A percentile compares a stretch with the other conserved stretches of the same genome.
Conservation (phyloP, 306 rosid species). For the Gastrolobium bilobum region DNA sequence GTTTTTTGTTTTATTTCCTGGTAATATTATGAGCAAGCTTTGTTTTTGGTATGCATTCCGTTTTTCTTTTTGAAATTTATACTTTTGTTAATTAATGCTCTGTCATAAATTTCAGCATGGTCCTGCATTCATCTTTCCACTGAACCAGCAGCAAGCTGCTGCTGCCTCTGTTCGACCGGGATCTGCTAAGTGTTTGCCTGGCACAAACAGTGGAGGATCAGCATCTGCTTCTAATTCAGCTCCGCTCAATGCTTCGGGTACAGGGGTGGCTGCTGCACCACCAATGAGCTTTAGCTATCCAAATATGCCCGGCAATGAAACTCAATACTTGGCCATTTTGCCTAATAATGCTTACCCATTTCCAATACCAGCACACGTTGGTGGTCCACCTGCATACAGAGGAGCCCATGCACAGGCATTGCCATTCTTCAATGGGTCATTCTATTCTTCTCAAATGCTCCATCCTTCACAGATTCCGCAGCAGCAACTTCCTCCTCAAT, state of each 20-base stretch:
- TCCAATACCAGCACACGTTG: slow-evolving; percentile 90
- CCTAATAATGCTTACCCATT: slow-evolving; percentile 89
- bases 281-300: slow-evolving; percentile 93
- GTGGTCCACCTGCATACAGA: slow-evolving; percentile 81
- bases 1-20: not conserved
- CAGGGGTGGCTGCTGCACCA: slow-evolving; percentile 55
- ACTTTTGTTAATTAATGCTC: not conserved
- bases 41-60: not conserved
- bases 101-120: slow-evolving; percentile 70
- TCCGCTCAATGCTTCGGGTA: slow-evolving; percentile 52
- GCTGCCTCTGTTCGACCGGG: slow-evolving; percentile 82
- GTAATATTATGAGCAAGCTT: no score
- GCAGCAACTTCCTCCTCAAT: slow-evolving; percentile 63
- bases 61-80: not conserved
- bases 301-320: slow-evolving; percentile 75
- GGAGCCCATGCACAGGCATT: slow-evolving; percentile 83
- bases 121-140: slow-evolving; percentile 87
- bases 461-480: slow-evolving; percentile 91
- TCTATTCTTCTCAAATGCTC: slow-evolving; percentile 84
- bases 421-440: slow-evolving; percentile 87
- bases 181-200: slow-evolving; percentile 72
- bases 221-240: slow-evolving; percentile 58
- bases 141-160: slow-evolving; percentile 92
- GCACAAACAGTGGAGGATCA: slow-evolving; percentile 61
- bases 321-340: slow-evolving; percentile 90